Evolutionary conservation across 2,329 filamentous ascomycete genomes (phyloP), one percentile per base, ranked within the genome.

Genomic region (Hypoxylon rubiginosum): DNA sequence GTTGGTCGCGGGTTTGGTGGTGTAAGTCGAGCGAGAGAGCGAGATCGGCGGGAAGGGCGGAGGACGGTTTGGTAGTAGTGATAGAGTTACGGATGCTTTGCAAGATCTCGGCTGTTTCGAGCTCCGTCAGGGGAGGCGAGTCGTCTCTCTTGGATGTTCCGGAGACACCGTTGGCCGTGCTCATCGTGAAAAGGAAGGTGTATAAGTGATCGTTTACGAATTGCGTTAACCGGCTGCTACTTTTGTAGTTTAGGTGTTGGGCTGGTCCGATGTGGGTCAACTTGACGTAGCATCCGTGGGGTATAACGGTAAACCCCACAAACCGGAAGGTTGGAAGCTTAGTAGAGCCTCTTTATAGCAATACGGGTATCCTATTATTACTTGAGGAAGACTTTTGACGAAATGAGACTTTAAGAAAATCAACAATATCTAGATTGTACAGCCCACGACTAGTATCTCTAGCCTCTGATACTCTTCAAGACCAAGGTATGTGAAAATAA

Each of bases 31-130:
- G 66, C n/a, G 70, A 68, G 59, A 74, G 67, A 51, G 68, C 66
- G 71, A 74, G 72, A 59, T 74, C 73, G 63, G 70, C 69, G 59
- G 72, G 71, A 17, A 72, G 63, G 49, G 56, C 57, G 30, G 67
- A 61, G 26, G 73, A 60, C 19, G 64, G 56, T 17, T 52, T 28
- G 41, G 59, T 56, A 28, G 67, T 62, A 34, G 59, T 56, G 32
- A 65, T 62, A 15, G 63, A 69, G 48, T 71, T 64, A 41, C 67
- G 66, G 67, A 70, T 68, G 62, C 66, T 72, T 48, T 72, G 71
- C 32, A 69, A 59, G 45, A 71, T 70, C 57, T 73, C 68, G 69
- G 72, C 67, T 10, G 71, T 69, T 67, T 74, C 71, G 64, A 69
- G 54, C 58, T 69, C 71, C 55, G 64, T 68, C 45, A 71, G 65